Evolutionary conservation across 2,329 filamentous ascomycete genomes (phyloP).

Genomic region (Sporothrix curviconia): DNA sequence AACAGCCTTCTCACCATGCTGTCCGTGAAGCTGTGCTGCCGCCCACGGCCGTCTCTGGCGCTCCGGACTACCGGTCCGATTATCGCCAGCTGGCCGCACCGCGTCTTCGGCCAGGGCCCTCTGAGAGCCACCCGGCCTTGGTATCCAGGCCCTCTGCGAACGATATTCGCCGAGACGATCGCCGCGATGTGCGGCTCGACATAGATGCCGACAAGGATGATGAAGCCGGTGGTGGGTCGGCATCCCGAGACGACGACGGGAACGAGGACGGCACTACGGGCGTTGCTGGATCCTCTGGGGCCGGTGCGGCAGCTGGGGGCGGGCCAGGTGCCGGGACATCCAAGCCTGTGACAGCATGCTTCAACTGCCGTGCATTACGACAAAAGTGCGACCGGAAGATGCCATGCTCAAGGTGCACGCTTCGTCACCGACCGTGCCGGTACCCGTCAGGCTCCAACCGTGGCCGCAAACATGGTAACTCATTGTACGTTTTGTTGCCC

Average conservation of each 20-base stretch:
- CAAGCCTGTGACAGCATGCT: constrained; percentile 20
- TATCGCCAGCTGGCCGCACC: neutral
- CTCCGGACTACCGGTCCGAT: neutral
- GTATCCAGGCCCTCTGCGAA: neutral
- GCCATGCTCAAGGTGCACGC: constrained; percentile 17
- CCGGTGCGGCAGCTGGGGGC: neutral
- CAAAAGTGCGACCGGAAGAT: constrained; percentile 20
- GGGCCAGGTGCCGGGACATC: neutral
- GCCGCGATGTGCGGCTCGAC: neutral
- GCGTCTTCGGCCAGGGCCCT: neutral
- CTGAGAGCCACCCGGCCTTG: neutral
- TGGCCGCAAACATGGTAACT: constrained; percentile 21
- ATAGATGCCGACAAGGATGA: neutral
- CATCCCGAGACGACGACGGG: neutral
- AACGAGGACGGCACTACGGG: neutral
- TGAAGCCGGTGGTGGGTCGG: neutral
- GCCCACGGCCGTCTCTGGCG: neutral
- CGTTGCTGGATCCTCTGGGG: neutral
- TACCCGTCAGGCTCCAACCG: constrained; percentile 19
- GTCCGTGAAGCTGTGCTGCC: neutral
- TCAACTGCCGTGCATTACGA: constrained; percentile 18
- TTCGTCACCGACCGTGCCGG: constrained; percentile 17
- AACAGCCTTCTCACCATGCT: neutral
- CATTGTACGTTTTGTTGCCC: constrained; percentile 19
- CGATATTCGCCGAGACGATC: neutral